Conservation (phyloP, 441 rosid species). For the Gossypium davidsonii region DNA sequence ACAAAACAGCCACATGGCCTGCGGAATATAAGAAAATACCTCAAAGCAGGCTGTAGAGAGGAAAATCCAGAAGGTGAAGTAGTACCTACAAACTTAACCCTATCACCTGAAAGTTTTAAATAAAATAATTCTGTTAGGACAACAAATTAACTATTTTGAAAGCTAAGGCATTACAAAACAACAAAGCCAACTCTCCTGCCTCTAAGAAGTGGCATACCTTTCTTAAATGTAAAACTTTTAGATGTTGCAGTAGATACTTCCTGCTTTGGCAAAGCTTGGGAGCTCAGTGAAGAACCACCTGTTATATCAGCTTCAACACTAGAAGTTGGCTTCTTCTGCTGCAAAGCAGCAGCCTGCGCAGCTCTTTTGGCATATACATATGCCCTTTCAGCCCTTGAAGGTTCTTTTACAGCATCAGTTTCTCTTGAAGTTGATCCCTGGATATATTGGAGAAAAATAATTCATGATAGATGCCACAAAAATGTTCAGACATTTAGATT, state of each 20-base stretch:
- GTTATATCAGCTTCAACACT: conserved; percentile 94
- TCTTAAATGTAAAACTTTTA: conserved; percentile 68
- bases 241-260: conserved; percentile 95
- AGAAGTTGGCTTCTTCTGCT: conserved; percentile 76
- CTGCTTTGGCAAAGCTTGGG: conserved; percentile 76
- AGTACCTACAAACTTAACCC: conserved; percentile 67
- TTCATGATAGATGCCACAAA: neutral
- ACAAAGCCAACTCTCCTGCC: neutral
- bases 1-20: neutral
- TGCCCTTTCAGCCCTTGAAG: conserved; percentile 62
- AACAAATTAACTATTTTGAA: neutral
- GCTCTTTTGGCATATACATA: conserved; percentile 68
- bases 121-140: conserved; percentile 14
- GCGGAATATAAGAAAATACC: conserved; percentile 26
- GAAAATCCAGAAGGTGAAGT: conserved; percentile 41
- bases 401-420: conserved; percentile 63
- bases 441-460: conserved; percentile 18
- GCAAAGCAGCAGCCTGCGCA: conserved; percentile 53
- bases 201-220: conserved; percentile 42
- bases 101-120: conserved; percentile 61
- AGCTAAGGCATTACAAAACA: neutral
- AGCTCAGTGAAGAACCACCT: conserved; percentile 72
- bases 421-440: conserved; percentile 74
- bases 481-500: neutral
- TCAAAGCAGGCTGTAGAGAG: conserved; percentile 41